A percentile compares a stretch with the other conserved stretches of the same genome.
phyloP scores from a whole-genome alignment of 2,329 filamentous ascomycete species.

The Hypoxylon rubiginosum region DNA sequence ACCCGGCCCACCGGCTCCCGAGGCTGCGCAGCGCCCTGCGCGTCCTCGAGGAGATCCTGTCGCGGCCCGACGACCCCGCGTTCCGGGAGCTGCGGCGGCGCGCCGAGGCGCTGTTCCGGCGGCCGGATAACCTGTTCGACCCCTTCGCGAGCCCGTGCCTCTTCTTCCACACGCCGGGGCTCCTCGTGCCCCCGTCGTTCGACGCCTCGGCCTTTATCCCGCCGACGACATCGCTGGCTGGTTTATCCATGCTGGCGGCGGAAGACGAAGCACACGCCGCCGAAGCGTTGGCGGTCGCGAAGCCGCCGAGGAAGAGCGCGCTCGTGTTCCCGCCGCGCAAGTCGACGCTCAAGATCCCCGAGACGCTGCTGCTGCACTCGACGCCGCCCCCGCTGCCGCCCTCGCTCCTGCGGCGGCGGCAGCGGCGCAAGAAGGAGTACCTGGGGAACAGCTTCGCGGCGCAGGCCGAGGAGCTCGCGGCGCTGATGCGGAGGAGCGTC shows the following conservation, averaged over 20 bases:
- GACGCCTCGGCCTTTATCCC: constrained; percentile 52
- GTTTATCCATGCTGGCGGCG: constrained; percentile 28
- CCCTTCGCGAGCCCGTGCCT: constrained; percentile 70
- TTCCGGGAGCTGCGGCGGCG: constrained; percentile 56
- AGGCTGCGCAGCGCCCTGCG: constrained; percentile 31
- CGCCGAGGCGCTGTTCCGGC: constrained; percentile 61
- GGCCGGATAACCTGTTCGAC: constrained; percentile 67
- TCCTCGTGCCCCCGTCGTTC: constrained; percentile 62
- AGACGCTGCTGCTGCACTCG: constrained; percentile 64
- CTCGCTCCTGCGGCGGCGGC: constrained; percentile 35
- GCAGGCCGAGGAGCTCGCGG: constrained; percentile 63
- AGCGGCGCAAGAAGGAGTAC: constrained; percentile 38
- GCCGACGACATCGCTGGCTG: constrained; percentile 40
- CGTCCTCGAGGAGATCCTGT: constrained; percentile 40
- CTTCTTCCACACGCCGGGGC: constrained; percentile 68
- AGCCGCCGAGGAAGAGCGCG: constrained; percentile 48
- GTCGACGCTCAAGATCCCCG: constrained; percentile 64
- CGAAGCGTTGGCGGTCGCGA: constrained; percentile 3
- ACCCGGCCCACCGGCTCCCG: constrained; percentile 58
- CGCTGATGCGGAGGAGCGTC: constrained; percentile 64
- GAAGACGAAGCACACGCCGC: constrained; percentile 12
- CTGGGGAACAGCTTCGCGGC: constrained; percentile 59
- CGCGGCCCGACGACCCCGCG: constrained; percentile 49
- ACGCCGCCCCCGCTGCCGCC: constrained; percentile 43
- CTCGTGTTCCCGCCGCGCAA: constrained; percentile 63